Evolutionary conservation across 805 yeast genomes (phyloP).

Genomic region (Metschnikowia peoriensis): DNA sequence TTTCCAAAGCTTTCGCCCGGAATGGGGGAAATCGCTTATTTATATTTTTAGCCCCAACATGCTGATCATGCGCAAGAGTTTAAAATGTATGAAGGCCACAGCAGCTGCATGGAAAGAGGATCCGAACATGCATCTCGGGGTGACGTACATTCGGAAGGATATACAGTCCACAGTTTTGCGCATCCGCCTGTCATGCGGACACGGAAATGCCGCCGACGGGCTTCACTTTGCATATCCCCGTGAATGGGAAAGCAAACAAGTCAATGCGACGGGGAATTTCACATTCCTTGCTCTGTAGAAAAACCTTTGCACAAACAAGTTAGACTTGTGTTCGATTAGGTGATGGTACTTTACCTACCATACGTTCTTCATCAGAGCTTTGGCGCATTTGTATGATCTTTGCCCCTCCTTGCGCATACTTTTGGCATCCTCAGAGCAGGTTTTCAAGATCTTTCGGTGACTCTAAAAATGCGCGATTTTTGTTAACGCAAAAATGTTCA

Average conservation of each 20-base stretch:
- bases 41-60: not conserved
- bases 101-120: conserved; percentile 8
- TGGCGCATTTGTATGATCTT: no score
- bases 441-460: no score
- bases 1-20: not conserved
- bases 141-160: not conserved
- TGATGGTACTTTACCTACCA: no score
- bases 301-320: no score
- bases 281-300: not conserved
- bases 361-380: no score
- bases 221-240: not conserved
- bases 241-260: not conserved
- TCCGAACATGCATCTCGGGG: conserved; percentile 3
- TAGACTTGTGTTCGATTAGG: no score
- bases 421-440: no score
- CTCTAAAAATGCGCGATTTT: no score
- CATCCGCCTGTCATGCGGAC: not conserved
- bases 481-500: no score
- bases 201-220: not conserved
- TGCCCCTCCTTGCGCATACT: no score
- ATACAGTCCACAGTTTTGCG: not conserved
- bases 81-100: not conserved
- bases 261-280: not conserved
- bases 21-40: not conserved
- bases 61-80: not conserved